Evolutionary conservation across 202 grass and related monocot genomes (phyloP), one percentile per base, ranked within the genome.

Genomic region (Dendrocalamus latiflorus): DNA sequence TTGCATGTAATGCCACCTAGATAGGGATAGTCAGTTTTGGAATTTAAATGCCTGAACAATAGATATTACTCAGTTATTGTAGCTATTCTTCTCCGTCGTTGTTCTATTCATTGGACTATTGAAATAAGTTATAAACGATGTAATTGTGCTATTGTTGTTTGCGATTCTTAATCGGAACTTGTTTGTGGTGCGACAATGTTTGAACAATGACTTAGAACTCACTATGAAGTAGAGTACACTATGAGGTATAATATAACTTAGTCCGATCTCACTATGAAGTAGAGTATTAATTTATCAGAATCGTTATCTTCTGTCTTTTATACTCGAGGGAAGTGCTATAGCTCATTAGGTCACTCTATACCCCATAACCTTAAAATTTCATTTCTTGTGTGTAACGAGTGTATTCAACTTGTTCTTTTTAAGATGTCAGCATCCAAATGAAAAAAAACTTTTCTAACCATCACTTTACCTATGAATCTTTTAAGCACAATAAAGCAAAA

Each of bases 41-140:
- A 74, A 45, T 68, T 70, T 67, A 44, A 83, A 34, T 65, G 38
- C 25, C 51, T 24, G 45, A 51, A 72, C 4, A 5, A 72, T 72
- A 72, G 47, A 53, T 76, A 61, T 37, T 62, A 68, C 81, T 74
- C 26, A 72, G 82, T 74, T 74, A 79, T 64, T 86, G 79, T 90
- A 86, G 80, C 54, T 75, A 86, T 87, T 83, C 74, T 74, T 83
- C 56, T 26, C 34, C 10, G 65, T 73, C n/a, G 34, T 4, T 15
- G 43, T 49, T 80, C 26, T 76, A 90, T 90, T 90, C 45, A 61
- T 90, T 87, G 45, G 17, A 84, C 70, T 55, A 39, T 87, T 84
- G 51, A 84, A 90, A 87, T 80, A 87, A 90, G 44, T 58, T 21
- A 43, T 64, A 63, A 80, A 15, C 9, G 12, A 30, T 79, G 39